Base-by-base conservation (phyloP, 352 stramenopile species). In the Phytophthora tentaculata region DNA sequence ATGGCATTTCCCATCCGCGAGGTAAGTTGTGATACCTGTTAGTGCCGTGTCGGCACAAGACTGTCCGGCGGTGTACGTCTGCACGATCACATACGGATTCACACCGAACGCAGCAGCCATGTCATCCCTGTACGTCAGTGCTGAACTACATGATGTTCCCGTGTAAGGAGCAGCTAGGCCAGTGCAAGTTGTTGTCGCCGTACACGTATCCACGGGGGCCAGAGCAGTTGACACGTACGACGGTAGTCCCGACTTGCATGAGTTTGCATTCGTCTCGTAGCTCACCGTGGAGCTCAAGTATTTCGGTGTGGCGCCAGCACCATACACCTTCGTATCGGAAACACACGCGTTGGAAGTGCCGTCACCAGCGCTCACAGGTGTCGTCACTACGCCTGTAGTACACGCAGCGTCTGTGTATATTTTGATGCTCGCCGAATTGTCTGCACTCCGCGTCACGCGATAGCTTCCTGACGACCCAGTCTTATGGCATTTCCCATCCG, bases 71-170 rank as follows among this genome's bases (percentile, higher is more conserved):
- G 22, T 35, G 35, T 64, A 69, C 14, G 23, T 43, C 41, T 66
- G n/a, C 17, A 66, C 49, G 19, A 35, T 24, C 12, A 66, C 49
- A 23, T 66, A 66, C 14, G 48, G 48, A 28, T 54, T 39, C 5
- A 17, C 14, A 3, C 48, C 48, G 17, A 54, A 54, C 22, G 24
- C n/a, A 44, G 57, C 16, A 56, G 47, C 47, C 20, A 64, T 57
- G 32, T 64, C 57, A 6, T 3, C 4, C 6, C 24, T 37, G 45
- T 57, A 64, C 6, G 57, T 55, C 32, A 57, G 28, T 2, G 28
- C 12, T 3, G 57, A 52, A 23, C 32, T 64, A 26, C 57, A 64
- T 10, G 32, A 13, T 1, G 32, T 64, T 19, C 47, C 35, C 13
- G 47, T 44, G 57, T 45, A 64, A 0, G 57, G 57, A 8, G 20